Conservation (phyloP, 108 stramenopile genomes). For the Skeletonema tropicum region DNA sequence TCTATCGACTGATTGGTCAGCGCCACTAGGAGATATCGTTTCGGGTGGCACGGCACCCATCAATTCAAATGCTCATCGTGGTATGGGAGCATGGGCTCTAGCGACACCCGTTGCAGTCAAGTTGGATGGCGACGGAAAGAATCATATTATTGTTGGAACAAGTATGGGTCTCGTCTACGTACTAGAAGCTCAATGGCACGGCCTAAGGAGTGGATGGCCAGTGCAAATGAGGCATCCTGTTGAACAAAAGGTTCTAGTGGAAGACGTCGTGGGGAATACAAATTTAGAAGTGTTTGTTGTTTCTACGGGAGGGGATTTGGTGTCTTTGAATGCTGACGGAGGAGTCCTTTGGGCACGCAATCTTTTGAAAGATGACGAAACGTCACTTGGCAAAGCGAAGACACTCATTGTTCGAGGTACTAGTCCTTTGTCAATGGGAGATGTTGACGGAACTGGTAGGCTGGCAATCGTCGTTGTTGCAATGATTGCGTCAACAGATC, state of each 20-base stretch:
- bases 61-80: slow-evolving; percentile 37
- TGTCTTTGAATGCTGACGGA: slow-evolving; percentile 65
- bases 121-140: slow-evolving; percentile 66
- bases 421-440: slow-evolving; percentile 75
- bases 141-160: slow-evolving; percentile 75
- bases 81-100: slow-evolving; percentile 80
- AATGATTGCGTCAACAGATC: slow-evolving; percentile 34
- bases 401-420: slow-evolving; percentile 55
- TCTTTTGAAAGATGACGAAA: slow-evolving; percentile 48
- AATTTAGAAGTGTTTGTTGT: slow-evolving; percentile 80
- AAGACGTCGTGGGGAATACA: slow-evolving; percentile 79
- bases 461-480: slow-evolving; percentile 66
- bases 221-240: slow-evolving; percentile 68
- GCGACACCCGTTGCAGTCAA: slow-evolving; percentile 74
- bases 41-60: slow-evolving; percentile 59
- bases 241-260: slow-evolving; percentile 73
- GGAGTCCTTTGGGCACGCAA: slow-evolving; percentile 75
- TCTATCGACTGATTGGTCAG: slow-evolving; percentile 76
- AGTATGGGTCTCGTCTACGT: slow-evolving; percentile 81
- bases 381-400: slow-evolving; percentile 7
- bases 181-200: slow-evolving; percentile 58
- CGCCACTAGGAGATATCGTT: slow-evolving; percentile 66
- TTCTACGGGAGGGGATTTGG: slow-evolving; percentile 77
- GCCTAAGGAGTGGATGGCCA: slow-evolving; percentile 61
- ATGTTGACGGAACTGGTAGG: slow-evolving; percentile 76